A percentile compares a stretch with the other conserved stretches of the same genome.
Evolutionary conservation across 2,329 filamentous ascomycete genomes (phyloP).

Genomic region (Ambrosiella beaveri): DNA sequence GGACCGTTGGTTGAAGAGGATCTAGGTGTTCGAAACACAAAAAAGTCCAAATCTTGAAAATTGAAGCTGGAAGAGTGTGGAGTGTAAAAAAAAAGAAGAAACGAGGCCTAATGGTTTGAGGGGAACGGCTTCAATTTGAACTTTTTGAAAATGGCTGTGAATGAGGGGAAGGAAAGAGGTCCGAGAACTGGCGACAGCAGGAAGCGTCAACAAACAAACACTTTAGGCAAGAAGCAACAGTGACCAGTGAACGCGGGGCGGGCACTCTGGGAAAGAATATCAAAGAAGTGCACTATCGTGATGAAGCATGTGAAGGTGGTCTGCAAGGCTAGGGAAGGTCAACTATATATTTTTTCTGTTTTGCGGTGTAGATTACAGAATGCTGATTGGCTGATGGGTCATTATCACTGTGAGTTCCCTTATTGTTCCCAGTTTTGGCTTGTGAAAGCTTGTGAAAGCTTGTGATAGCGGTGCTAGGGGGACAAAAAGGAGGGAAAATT

Average conservation of each 20-base stretch:
- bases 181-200: not conserved
- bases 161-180: not conserved
- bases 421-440: not conserved
- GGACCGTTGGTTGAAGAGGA: not conserved
- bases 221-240: not conserved
- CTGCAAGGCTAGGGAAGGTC: not conserved
- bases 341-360: not conserved
- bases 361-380: not conserved
- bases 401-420: not conserved
- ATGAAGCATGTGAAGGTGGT: not conserved
- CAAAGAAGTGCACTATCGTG: not conserved
- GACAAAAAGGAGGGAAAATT: not conserved
- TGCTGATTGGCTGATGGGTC: constrained; percentile 1
- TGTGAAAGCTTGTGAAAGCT: constrained; percentile 8
- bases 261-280: not conserved
- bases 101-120: not conserved
- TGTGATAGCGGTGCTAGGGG: not conserved
- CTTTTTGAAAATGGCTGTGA: not conserved
- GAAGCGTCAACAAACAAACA: not conserved
- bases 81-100: constrained; percentile 2
- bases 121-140: constrained; percentile 2
- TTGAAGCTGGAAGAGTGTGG: not conserved
- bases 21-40: not conserved
- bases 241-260: not conserved
- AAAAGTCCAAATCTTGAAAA: not conserved